A percentile compares a stretch with the other conserved stretches of the same genome.
Conservation (phyloP, 345 rosid species). For the Gossypioides kirkii region DNA sequence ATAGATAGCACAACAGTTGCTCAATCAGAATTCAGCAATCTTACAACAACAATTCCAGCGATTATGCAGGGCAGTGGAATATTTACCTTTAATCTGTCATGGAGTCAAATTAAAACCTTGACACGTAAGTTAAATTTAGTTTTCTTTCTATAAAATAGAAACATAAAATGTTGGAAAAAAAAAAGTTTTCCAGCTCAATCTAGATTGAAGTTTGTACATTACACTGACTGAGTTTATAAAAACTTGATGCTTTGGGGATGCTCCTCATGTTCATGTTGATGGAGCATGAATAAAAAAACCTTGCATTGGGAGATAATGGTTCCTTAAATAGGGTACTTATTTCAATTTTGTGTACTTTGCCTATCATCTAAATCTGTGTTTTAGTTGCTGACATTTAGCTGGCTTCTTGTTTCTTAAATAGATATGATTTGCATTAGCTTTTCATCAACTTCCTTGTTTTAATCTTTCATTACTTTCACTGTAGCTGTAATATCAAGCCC, state of each 20-base stretch:
- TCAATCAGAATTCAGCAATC: constrained; percentile 40
- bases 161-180: not conserved
- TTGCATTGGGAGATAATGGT: not conserved
- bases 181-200: not conserved
- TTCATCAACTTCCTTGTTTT: constrained; percentile 6
- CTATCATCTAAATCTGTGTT: not conserved
- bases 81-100: constrained; percentile 59
- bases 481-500: constrained; percentile 67
- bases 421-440: not conserved
- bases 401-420: not conserved
- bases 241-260: not conserved
- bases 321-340: not conserved
- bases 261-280: not conserved
- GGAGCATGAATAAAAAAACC: not conserved
- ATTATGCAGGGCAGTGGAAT: constrained; percentile 32
- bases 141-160: not conserved
- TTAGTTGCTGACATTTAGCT: not conserved
- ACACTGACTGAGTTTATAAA: not conserved
- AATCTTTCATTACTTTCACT: constrained; percentile 8
- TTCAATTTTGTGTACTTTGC: not conserved
- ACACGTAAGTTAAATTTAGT: constrained; percentile 45
- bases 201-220: not conserved
- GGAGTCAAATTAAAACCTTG: constrained; percentile 61
- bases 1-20: constrained; percentile 39
- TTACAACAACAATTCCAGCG: constrained; percentile 38